Conservation (phyloP, 495 filamentous ascomycete species). For the Penicillium coprophilum region DNA sequence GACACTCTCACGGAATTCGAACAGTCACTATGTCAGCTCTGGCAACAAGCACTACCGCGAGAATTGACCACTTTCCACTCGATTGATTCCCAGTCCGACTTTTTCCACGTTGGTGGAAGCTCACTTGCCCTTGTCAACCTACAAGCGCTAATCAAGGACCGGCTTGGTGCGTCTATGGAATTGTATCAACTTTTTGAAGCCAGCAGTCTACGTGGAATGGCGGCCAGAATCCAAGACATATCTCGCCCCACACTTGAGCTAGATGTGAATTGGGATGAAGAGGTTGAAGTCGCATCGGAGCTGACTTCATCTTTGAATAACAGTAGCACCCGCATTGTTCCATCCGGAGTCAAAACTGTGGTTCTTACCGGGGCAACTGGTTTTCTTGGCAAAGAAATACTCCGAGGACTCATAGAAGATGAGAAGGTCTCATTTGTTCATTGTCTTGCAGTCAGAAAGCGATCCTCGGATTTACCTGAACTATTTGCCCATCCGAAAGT, state of each 20-base stretch:
- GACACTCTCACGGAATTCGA: slow-evolving; percentile 11
- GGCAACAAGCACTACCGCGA: slow-evolving; percentile 26
- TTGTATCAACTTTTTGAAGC: slow-evolving; percentile 36
- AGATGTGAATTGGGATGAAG: slow-evolving; percentile 28
- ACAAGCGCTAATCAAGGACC: slow-evolving; percentile 25
- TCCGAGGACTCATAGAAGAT: slow-evolving; percentile 26
- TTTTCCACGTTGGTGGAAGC: slow-evolving; percentile 43
- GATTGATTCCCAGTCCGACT: slow-evolving; percentile 28
- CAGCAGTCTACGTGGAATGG: slow-evolving; percentile 39
- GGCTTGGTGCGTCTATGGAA: slow-evolving; percentile 22
- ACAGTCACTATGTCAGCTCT: slow-evolving; percentile 22
- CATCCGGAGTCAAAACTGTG: slow-evolving; percentile 13
- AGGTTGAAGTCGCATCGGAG: slow-evolving; percentile 7
- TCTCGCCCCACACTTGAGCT: not conserved
- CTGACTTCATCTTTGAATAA: not conserved
- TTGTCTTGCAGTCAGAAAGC: slow-evolving; percentile 35
- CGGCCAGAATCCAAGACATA: slow-evolving; percentile 11
- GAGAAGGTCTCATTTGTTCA: slow-evolving; percentile 23
- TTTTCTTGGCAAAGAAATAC: slow-evolving; percentile 34
- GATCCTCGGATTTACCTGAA: not conserved
- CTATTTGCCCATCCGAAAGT: slow-evolving; percentile 33
- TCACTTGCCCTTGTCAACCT: slow-evolving; percentile 37
- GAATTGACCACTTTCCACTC: slow-evolving; percentile 9
- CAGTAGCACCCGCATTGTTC: not conserved
- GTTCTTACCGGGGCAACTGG: slow-evolving; percentile 39